These are phyloP conservation scores for Colletotrichum theobromicola DNA, from an alignment of 2,329 filamentous ascomycete species.

Conservation along the genomic window DNA sequence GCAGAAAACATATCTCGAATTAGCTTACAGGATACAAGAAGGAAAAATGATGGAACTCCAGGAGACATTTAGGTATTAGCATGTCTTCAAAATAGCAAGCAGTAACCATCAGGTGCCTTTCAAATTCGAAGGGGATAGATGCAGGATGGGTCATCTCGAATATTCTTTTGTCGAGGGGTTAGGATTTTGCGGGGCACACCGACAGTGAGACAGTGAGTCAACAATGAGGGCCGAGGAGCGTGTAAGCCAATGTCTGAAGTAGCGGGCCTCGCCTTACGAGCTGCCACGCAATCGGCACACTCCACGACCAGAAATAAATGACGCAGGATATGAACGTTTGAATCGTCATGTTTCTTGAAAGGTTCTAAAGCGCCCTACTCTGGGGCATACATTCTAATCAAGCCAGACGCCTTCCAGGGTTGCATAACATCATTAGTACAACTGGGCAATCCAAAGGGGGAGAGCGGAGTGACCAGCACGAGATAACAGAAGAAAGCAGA, in stretches of 20 bases:
- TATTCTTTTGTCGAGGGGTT: background rate
- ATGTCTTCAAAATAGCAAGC: background rate
- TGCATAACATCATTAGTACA: conserved; percentile 21
- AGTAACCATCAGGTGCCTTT: background rate
- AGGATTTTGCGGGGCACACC: background rate
- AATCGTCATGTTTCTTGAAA: background rate
- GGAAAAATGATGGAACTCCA: background rate
- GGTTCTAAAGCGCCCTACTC: background rate
- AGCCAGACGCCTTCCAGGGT: conserved; percentile 9
- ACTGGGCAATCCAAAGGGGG: background rate
- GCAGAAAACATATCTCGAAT: too few species aligned
- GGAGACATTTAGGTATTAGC: background rate
- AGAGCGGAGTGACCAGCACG: conserved; percentile 19
- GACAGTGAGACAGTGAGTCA: background rate
- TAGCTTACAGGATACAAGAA: background rate
- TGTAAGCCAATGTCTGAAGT: background rate
- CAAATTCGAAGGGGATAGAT: background rate
- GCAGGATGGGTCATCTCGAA: background rate
- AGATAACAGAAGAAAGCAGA: background rate
- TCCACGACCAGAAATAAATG: background rate
- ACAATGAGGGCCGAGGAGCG: background rate
- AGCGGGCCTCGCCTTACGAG: background rate
- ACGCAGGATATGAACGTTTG: background rate
- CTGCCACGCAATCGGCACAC: background rate
- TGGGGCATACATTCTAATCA: conserved; percentile 13